These are phyloP conservation scores for Colletotrichum magnum DNA, from an alignment of 2,329 filamentous ascomycete genomes.

Conservation along the genomic window DNA sequence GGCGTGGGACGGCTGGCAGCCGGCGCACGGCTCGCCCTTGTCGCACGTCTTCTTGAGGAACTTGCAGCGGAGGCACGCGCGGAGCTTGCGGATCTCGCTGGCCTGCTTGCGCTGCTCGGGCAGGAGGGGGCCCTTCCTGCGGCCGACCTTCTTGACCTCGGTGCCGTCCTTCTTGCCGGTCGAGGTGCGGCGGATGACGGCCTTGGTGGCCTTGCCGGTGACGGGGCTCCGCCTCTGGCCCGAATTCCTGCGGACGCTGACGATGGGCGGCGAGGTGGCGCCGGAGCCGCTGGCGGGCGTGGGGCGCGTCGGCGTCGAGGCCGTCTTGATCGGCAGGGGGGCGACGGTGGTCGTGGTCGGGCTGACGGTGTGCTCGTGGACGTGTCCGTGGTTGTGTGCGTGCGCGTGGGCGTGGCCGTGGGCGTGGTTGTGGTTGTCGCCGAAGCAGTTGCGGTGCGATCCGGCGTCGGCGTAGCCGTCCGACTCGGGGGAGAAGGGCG, in stretches of 20 bases:
- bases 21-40: constrained; percentile 95
- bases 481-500: constrained; percentile 86
- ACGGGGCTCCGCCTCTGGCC: constrained; percentile 82
- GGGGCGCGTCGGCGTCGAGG: constrained; percentile 70
- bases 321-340: constrained; percentile 78
- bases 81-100: constrained; percentile 94
- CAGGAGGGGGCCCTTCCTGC: constrained; percentile 88
- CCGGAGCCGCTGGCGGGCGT: constrained; percentile 73
- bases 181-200: constrained; percentile 84
- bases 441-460: constrained; percentile 74
- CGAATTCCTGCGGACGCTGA: constrained; percentile 75
- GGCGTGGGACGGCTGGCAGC: constrained; percentile 95
- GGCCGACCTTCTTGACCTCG: constrained; percentile 91
- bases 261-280: constrained; percentile 73
- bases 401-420: constrained; percentile 48
- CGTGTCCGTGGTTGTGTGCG: constrained; percentile 57
- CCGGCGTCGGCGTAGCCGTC: constrained; percentile 78
- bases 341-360: constrained; percentile 74
- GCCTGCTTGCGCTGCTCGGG: constrained; percentile 97
- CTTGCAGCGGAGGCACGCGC: constrained; percentile 95
- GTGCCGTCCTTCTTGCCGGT: constrained; percentile 84
- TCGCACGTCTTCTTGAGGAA: constrained; percentile 99
- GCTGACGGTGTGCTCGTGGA: constrained; percentile 69
- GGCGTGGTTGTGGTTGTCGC: constrained; percentile 65
- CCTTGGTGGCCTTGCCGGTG: constrained; percentile 82